Conservation (phyloP, 768 basidiomycete species). For the Mycena rosella region DNA sequence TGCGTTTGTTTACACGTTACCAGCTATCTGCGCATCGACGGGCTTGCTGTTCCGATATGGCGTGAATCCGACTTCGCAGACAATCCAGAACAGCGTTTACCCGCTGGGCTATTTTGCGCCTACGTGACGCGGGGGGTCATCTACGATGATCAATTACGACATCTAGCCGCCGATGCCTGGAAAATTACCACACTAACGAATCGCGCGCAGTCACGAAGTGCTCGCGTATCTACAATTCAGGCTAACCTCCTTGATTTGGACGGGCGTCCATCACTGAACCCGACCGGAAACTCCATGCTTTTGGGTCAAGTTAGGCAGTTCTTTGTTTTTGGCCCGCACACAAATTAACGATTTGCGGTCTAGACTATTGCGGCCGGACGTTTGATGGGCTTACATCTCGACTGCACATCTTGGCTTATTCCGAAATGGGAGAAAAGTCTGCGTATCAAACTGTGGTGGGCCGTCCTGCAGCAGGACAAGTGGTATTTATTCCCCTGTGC, state of each 20-base stretch:
- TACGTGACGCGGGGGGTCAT: conserved; percentile 36
- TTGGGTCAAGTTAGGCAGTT: conserved; percentile 31
- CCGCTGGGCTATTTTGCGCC: conserved; percentile 35
- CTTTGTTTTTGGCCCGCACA: background rate
- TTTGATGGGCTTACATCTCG: conserved; percentile 37
- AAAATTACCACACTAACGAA: conserved; percentile 37
- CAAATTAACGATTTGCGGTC: background rate
- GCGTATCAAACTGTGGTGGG: conserved; percentile 37
- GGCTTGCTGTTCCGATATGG: conserved; percentile 35
- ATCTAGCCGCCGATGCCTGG: conserved; percentile 34
- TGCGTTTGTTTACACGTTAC: conserved; percentile 3
- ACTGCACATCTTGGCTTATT: conserved; percentile 33
- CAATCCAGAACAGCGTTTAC: conserved; percentile 34
- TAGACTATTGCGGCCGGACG: conserved; percentile 37
- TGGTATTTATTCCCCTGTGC: conserved; percentile 17
- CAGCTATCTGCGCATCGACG: conserved; percentile 37
- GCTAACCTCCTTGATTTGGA: conserved; percentile 38
- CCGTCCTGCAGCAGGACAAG: conserved; percentile 36
- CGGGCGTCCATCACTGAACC: conserved; percentile 37
- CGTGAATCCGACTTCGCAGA: conserved; percentile 32
- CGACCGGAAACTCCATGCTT: conserved; percentile 37
- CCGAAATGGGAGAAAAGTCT: conserved; percentile 37
- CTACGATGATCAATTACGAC: conserved; percentile 38
- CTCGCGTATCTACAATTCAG: conserved; percentile 36
- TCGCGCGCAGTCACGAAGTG: conserved; percentile 35